Evolutionary conservation across 1,284 basidiomycete species (phyloP).

Genomic region (Inonotus hispidus): DNA sequence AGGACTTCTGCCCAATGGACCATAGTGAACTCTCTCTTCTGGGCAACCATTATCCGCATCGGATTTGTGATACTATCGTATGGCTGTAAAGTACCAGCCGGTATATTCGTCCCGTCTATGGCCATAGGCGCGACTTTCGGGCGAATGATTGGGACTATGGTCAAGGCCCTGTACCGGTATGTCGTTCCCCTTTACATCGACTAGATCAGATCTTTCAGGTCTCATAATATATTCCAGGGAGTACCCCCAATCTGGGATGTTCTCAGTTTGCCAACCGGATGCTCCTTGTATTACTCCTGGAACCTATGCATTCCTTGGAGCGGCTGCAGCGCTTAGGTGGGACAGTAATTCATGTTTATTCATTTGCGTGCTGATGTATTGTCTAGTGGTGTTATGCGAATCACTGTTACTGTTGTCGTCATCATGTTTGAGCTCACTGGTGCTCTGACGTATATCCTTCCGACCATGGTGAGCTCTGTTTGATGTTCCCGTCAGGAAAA

Average conservation of each 20-base stretch:
- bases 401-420: slow-evolving; percentile 97
- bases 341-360: slow-evolving; percentile 22
- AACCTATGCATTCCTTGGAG: slow-evolving; percentile 93
- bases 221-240: slow-evolving; percentile 43
- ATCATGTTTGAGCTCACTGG: slow-evolving; percentile 99
- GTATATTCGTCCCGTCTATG: slow-evolving; percentile 98
- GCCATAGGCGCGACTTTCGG: slow-evolving; percentile 96
- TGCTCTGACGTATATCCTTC: slow-evolving; percentile 94
- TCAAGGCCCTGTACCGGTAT: slow-evolving; percentile 87
- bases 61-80: slow-evolving; percentile 90
- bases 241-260: slow-evolving; percentile 79
- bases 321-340: slow-evolving; percentile 88
- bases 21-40: slow-evolving; percentile 87
- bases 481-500: background rate
- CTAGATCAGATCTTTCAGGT: background rate
- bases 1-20: slow-evolving; percentile 91
- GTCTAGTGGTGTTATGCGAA: slow-evolving; percentile 88
- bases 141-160: slow-evolving; percentile 91
- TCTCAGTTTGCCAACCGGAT: slow-evolving; percentile 87
- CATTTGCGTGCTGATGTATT: slow-evolving; percentile 5
- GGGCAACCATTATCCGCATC: slow-evolving; percentile 87
- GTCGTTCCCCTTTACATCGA: slow-evolving; percentile 23
- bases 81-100: slow-evolving; percentile 94
- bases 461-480: slow-evolving; percentile 81
- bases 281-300: slow-evolving; percentile 97